Conservation (phyloP, 345 rosid species). For the Excoecaria agallocha region DNA sequence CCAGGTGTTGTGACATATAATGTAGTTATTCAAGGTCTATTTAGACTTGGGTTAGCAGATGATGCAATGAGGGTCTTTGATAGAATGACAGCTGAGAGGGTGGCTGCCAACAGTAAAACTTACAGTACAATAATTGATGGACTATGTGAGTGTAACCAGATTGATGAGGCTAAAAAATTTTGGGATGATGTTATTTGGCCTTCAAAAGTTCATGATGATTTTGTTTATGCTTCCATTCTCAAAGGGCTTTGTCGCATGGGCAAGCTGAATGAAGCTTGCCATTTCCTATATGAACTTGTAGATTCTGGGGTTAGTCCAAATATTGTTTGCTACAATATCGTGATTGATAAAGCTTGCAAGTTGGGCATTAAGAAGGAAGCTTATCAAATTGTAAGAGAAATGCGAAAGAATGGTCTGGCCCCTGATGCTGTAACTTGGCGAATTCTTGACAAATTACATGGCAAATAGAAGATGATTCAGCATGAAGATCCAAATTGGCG, state of each 20-base stretch:
- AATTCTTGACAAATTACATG: conserved; percentile 69
- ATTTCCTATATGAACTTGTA: conserved; percentile 71
- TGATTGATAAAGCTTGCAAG: conserved; percentile 69
- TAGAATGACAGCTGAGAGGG: conserved; percentile 50
- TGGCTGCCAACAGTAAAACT: conserved; percentile 48
- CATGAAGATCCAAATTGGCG: conserved; percentile 8
- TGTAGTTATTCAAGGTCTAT: conserved; percentile 62
- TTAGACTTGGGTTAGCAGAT: conserved; percentile 40
- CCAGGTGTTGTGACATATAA: conserved; percentile 72
- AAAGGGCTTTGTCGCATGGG: conserved; percentile 66
- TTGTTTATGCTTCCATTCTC: conserved; percentile 71
- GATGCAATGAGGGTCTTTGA: conserved; percentile 54
- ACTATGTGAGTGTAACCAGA: conserved; percentile 40
- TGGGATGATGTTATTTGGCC: conserved; percentile 88
- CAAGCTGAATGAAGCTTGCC: conserved; percentile 58
- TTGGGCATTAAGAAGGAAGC: conserved; percentile 75
- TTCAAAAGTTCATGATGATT: conserved; percentile 63
- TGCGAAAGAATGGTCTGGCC: conserved; percentile 59
- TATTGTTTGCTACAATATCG: conserved; percentile 60
- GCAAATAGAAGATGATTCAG: conserved; percentile 8
- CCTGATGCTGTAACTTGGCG: conserved; percentile 94
- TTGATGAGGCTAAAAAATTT: conserved; percentile 64
- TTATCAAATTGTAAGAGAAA: conserved; percentile 67
- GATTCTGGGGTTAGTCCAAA: conserved; percentile 71
- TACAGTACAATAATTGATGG: conserved; percentile 58